Evolutionary conservation across 495 filamentous ascomycete species (phyloP).

Genomic region (Xylaria venustula): DNA sequence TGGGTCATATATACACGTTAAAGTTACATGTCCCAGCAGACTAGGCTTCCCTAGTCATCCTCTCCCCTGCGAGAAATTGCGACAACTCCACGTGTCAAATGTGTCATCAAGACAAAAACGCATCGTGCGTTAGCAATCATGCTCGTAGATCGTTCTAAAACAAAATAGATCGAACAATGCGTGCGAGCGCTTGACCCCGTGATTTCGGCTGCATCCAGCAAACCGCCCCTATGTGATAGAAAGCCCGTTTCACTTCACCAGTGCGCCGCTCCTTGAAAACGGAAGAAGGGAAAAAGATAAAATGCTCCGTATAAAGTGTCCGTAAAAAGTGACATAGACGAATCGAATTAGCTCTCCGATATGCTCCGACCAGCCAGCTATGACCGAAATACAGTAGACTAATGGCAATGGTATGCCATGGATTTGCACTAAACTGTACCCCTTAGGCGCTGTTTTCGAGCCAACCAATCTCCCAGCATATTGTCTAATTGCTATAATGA

Average conservation of each 20-base stretch:
- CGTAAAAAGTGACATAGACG: slow-evolving; percentile 1
- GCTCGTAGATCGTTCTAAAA: slow-evolving; percentile 16
- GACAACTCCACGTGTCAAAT: not conserved
- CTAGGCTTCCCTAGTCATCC: not conserved
- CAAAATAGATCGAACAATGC: not conserved
- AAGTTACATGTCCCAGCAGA: slow-evolving; percentile 4
- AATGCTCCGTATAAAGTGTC: not conserved
- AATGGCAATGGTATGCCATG: not conserved
- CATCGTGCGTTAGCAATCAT: not conserved
- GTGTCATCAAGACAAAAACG: slow-evolving; percentile 8
- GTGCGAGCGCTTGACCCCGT: slow-evolving; percentile 4
- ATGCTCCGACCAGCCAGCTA: not conserved
- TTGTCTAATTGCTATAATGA: slow-evolving; percentile 66
- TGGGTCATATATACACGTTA: slow-evolving; percentile 9
- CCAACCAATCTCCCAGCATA: slow-evolving; percentile 79
- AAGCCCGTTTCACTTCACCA: slow-evolving; percentile 11
- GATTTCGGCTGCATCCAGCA: slow-evolving; percentile 1
- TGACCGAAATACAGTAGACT: not conserved
- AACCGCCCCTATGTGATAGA: slow-evolving; percentile 15
- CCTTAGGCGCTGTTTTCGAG: slow-evolving; percentile 58
- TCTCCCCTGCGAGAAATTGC: not conserved
- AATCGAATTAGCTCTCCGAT: slow-evolving; percentile 11
- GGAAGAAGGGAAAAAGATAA: no score
- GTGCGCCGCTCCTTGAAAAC: slow-evolving; percentile 10
- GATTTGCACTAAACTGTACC: slow-evolving; percentile 33